These are phyloP conservation scores for Epichloe baconii DNA, from an alignment of 2,329 filamentous ascomycete genomes.

Conservation along the genomic window DNA sequence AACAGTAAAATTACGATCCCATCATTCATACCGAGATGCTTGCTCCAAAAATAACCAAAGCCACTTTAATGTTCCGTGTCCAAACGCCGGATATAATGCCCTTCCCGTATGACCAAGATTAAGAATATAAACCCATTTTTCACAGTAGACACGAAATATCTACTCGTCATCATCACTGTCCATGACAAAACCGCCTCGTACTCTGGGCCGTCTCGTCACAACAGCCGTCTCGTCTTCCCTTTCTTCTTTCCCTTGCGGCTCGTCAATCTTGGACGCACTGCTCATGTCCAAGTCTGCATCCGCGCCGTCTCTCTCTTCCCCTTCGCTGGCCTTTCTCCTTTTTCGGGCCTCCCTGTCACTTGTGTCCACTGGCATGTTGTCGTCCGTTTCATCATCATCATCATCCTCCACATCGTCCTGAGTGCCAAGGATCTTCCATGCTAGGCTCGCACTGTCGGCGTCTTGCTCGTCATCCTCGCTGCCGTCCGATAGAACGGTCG, in stretches of 20 bases:
- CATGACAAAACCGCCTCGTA: conserved; percentile 41
- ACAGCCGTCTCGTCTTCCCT: conserved; percentile 15
- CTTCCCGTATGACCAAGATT: not conserved
- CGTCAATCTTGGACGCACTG: conserved; percentile 1
- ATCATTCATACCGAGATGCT: too few species aligned
- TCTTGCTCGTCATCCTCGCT: conserved; percentile 16
- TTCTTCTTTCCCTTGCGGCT: conserved; percentile 5
- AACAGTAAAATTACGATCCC: too few species aligned
- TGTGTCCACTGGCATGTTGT: conserved; percentile 16
- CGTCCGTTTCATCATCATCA: conserved; percentile 14
- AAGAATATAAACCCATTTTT: too few species aligned
- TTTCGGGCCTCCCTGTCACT: conserved; percentile 24
- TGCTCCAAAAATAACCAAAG: too few species aligned
- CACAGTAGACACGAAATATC: not conserved
- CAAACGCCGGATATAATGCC: not conserved
- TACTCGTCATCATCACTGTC: conserved; percentile 46
- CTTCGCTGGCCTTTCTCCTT: conserved; percentile 20
- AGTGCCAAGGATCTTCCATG: conserved; percentile 13
- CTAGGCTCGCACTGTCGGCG: conserved; percentile 11
- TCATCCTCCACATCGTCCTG: conserved; percentile 11
- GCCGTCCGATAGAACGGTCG: conserved; percentile 13
- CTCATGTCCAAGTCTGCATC: conserved; percentile 7
- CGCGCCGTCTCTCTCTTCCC: conserved; percentile 11
- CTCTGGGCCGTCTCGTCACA: conserved; percentile 27
- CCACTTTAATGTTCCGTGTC: not conserved